A percentile compares a stretch with the other conserved stretches of the same genome.
Conservation (phyloP, 73 alveolate genomes). For the Paramecium tetraurelia region DNA sequence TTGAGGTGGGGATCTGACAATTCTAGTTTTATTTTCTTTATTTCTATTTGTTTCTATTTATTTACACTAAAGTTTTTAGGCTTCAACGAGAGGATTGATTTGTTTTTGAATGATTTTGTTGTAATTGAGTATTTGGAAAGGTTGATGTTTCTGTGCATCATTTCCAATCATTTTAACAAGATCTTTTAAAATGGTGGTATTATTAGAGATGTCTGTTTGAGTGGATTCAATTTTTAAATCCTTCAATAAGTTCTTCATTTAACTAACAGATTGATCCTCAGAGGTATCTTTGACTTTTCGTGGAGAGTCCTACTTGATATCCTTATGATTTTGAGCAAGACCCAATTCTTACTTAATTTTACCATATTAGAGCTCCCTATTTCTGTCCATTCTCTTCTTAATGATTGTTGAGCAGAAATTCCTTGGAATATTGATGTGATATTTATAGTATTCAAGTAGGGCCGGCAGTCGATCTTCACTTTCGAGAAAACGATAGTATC, state of each 20-base stretch:
- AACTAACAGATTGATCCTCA: neutral
- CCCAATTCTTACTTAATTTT: constrained; percentile 24
- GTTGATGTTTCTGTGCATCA: neutral
- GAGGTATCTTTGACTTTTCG: neutral
- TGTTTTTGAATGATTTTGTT: neutral
- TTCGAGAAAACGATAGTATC: constrained; percentile 6
- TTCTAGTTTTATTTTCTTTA: neutral
- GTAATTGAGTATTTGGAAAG: neutral
- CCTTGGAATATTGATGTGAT: constrained; percentile 5
- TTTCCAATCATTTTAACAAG: constrained; percentile 10
- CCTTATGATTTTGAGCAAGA: neutral
- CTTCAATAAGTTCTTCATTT: constrained; percentile 27
- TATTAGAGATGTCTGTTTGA: neutral
- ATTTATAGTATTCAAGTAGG: constrained; percentile 22
- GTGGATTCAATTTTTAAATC: constrained; percentile 35
- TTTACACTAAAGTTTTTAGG: neutral
- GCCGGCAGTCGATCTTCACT: neutral
- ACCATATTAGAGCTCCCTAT: neutral
- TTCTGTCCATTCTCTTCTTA: neutral
- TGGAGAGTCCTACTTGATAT: neutral
- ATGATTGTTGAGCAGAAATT: neutral
- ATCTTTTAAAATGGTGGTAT: constrained; percentile 23
- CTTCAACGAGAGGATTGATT: neutral
- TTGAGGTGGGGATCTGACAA: neutral
- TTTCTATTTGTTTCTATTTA: neutral